Evolutionary conservation across 345 rosid species (phyloP), one percentile per base, ranked within the genome.

Genomic region (Mangifera indica): DNA sequence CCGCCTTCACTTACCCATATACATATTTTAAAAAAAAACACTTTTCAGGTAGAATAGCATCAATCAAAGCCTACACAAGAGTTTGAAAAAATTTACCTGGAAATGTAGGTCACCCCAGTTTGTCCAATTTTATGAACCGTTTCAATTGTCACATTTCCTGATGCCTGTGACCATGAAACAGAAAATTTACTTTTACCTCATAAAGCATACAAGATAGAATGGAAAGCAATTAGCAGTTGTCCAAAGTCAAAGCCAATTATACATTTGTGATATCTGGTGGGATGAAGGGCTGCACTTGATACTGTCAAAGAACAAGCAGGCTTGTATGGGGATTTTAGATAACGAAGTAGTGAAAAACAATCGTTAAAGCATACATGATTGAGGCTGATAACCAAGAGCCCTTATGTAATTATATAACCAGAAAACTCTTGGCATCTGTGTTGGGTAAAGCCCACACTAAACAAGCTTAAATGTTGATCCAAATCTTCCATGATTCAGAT

Each of bases 71-170:
- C 32, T 63, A 46, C 44, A 14, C 67, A 66, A 55, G 58, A 62
- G 54, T 34, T 34, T 55, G 63, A 18, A 49, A 40, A 26, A 53
- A 24, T 58, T 81, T 84, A 87, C 98, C 98, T 90, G 57, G 98
- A 92, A 74, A 95, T 88, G 88, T 81, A 91, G 79, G 97, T 87
- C 58, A 95, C 99, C 67, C 98, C 98, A 58, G 96, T 91, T 77
- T 87, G 93, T 77, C 99, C 97, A 53, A 95, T 95, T 82, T 91
- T 84, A 80, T 88, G 91, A 51, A 91, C 87, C 1, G 97, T 92
- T 80, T 95, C 98, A 60, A 95, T 84, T 11, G 97, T 92, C 69
- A 91, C 94, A 79, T 95, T 95, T 4, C 99, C 99, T 0, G 99
- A 91, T 72, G 99, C 98, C 99, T 93, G 81, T 25, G 25, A 82